Evolutionary conservation across 1,139 yeast genomes (phyloP), one percentile per base, ranked within the genome.

Genomic region (Saccharomyces pastorianus): DNA sequence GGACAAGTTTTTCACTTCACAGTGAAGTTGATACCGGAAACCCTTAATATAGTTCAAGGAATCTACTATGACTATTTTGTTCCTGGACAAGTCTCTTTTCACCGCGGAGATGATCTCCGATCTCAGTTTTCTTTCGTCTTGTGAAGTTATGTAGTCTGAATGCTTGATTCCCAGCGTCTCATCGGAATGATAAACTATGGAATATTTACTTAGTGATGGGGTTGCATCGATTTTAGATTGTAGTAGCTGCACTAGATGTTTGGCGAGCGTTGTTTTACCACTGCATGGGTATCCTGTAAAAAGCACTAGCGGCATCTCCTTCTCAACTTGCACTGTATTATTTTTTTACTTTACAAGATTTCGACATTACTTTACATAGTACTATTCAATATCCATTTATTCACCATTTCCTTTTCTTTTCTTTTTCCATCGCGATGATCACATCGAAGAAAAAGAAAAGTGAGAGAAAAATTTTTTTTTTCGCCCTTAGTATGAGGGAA

Each of bases 41-140:
- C 99, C 99, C 67, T 93, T 95, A 65, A 95, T 95, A 67, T 95
- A 95, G 26, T 90, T 85, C 66, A 90, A 74, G 2, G 93, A 81
- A 70, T 93, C 99, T 55, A 93, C 76, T 20, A 93, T 82, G 1
- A 93, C 97, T 49, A 93, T 78, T 32, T 81, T 84, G 28, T 78
- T 76, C 49, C 84, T 77, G 3, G 86, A 76, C 7, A 95, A 72
- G 59, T 86, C 88, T 60, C 97, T 76, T 64, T 89, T 89, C 13
- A 93, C 95, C 0, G 96, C 96, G 0, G 96, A 82, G 73, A 90
- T 84, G 63, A 91, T 96, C 31, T 81, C 78, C 0, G 96, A 96
- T 56, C 99, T 76, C 0, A 90, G 83, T 27, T 85, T 78, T 65
- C 91, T 89, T 68, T 93, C 99, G 6, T 81, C 76, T 48, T 75